These are phyloP conservation scores for Penicillium verrucosum DNA, from an alignment of 2,329 filamentous ascomycete species.

Conservation along the genomic window DNA sequence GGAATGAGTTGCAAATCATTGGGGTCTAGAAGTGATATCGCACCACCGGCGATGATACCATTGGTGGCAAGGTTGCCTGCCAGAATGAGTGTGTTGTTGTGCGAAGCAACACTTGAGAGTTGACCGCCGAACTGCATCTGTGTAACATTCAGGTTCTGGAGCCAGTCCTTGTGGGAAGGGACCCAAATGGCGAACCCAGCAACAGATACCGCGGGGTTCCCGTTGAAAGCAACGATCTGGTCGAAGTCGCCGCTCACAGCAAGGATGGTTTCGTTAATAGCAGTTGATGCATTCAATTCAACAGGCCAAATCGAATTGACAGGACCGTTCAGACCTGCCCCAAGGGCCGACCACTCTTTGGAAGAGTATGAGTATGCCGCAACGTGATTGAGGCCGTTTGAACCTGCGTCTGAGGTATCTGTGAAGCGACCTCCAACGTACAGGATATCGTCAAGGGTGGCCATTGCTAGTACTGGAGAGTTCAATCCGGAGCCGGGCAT, in stretches of 20 bases:
- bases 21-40: conserved; percentile 58
- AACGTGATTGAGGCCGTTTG: conserved; percentile 67
- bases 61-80: conserved; percentile 80
- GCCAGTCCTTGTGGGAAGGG: conserved; percentile 78
- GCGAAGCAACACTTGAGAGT: conserved; percentile 66
- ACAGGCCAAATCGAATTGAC: conserved; percentile 74
- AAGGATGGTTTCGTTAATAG: conserved; percentile 68
- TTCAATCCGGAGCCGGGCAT: conserved; percentile 73
- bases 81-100: conserved; percentile 61
- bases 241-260: conserved; percentile 78
- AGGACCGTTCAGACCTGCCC: conserved; percentile 77
- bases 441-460: conserved; percentile 62
- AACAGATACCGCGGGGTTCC: conserved; percentile 59
- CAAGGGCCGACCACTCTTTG: conserved; percentile 73
- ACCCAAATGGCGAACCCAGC: conserved; percentile 90
- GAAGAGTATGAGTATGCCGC: conserved; percentile 69
- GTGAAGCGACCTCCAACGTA: conserved; percentile 86
- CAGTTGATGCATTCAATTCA: conserved; percentile 70
- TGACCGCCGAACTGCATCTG: conserved; percentile 68
- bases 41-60: conserved; percentile 68
- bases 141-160: conserved; percentile 69
- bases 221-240: conserved; percentile 63
- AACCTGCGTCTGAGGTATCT: conserved; percentile 61
- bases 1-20: conserved; percentile 39
- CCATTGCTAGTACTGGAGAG: conserved; percentile 69